Base-by-base conservation (phyloP, 352 stramenopile species). In the Phytophthora agathidicida region DNA sequence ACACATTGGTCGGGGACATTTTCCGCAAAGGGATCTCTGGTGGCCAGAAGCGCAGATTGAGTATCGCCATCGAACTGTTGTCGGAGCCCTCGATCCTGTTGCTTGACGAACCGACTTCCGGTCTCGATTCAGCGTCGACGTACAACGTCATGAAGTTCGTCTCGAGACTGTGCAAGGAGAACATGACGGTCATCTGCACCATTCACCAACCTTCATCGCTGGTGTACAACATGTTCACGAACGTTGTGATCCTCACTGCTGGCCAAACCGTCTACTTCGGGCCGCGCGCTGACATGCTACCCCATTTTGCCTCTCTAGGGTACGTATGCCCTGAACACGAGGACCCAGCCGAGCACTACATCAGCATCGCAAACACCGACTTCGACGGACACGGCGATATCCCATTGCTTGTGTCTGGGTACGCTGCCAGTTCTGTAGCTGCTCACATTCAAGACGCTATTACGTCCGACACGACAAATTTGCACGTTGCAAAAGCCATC, bases 21-120 rank as follows among this genome's bases (percentile, higher is more conserved):
- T 96, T 96, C 57, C 66, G 80, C 35, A 89, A 93, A 48, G 90
- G 88, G 0, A 79, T 97, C 45, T 91, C 80, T 0, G 68, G 91
- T 76, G 76, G 91, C 86, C 75, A 99, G 60, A 84, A 86, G 52
- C 96, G 97, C 50, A 73, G 95, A 10, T 73, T 98, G n/a, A 93
- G 89, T 7, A 98, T 99, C 60, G 96, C 83, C 7, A 73, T 97
- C 16, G 93, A 99, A 71, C 68, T 99, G 28, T 76, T 98, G 1
- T 85, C 91, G 0, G 97, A 98, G 50, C 95, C 95, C 20, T 93
- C 94, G 27, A 80, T 99, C 33, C 49, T 99, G 35, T 83, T 99
- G 14, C 65, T 99, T 13, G 95, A 98, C 54, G 96, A 98, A 57
- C 94, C 96, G 0, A 98, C 93, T 0, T 95, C 76, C 3, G 90